These are phyloP conservation scores for Leccinum barrowsii DNA, from an alignment of 768 basidiomycete species.

Conservation along the genomic window DNA sequence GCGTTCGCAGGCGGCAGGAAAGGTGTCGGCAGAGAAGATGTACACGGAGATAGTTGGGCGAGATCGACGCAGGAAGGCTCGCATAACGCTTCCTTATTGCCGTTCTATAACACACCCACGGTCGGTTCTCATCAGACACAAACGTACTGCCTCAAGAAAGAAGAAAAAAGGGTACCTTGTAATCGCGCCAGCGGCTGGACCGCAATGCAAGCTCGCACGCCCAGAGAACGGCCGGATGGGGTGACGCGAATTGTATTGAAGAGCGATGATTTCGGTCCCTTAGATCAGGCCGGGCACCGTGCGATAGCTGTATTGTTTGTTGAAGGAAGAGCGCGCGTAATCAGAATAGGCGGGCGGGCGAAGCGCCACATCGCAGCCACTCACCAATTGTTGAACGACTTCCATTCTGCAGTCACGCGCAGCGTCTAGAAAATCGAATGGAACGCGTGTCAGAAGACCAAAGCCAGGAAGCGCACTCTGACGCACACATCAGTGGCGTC, in stretches of 20 bases:
- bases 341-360: constrained; percentile 9
- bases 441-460: not conserved
- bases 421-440: constrained; percentile 50
- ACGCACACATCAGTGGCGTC: constrained; percentile 82
- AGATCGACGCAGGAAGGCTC: constrained; percentile 21
- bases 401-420: constrained; percentile 67
- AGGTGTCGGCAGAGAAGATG: constrained; percentile 21
- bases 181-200: constrained; percentile 56
- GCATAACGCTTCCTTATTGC: constrained; percentile 29
- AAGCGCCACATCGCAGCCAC: constrained; percentile 38
- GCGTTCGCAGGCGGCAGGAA: constrained; percentile 25
- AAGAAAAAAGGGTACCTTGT: constrained; percentile 42
- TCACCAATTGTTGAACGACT: constrained; percentile 65
- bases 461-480: not conserved
- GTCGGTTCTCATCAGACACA: constrained; percentile 6
- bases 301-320: constrained; percentile 38
- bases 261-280: constrained; percentile 71
- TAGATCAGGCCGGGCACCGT: constrained; percentile 71
- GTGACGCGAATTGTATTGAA: constrained; percentile 63
- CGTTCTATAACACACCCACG: constrained; percentile 20
- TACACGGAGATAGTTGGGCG: constrained; percentile 26
- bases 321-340: not conserved
- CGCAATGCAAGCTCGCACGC: constrained; percentile 66
- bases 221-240: constrained; percentile 64
- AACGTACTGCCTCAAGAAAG: not conserved